phyloP scores from a whole-genome alignment of 2,329 filamentous ascomycete genomes.

The Pseudogymnoascus sp. region DNA sequence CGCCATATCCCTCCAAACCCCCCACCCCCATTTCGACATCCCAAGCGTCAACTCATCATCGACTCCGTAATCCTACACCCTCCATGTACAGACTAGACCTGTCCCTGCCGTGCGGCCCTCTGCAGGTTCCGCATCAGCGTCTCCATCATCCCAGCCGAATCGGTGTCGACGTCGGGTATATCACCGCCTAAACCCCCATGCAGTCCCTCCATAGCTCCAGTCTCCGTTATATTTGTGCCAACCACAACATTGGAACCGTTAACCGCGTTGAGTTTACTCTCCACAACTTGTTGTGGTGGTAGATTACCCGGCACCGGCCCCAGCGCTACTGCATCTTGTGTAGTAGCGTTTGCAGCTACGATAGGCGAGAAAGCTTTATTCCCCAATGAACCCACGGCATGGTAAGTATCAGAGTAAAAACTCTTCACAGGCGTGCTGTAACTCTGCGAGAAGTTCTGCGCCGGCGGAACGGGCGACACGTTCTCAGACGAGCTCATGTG shows the following conservation, averaged over 20 bases:
- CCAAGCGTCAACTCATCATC: neutral
- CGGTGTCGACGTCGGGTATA: neutral
- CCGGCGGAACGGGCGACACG: neutral
- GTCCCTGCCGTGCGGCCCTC: neutral
- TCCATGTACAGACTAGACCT: neutral
- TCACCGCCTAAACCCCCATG: neutral
- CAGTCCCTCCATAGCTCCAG: neutral
- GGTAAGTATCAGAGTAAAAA: neutral
- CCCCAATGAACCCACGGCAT: neutral
- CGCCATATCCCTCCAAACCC: neutral
- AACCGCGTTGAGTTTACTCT: neutral
- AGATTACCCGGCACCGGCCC: neutral
- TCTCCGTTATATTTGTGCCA: neutral
- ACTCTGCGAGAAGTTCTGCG: neutral
- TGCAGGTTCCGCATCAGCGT: constrained; percentile 6
- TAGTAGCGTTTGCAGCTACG: neutral
- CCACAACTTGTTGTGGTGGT: neutral
- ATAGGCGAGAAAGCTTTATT: neutral
- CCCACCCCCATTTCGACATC: neutral
- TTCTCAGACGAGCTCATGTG: neutral
- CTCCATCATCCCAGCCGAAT: constrained; percentile 2
- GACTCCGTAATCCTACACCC: neutral
- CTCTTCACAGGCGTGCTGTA: neutral
- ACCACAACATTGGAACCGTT: neutral
- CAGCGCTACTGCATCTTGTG: neutral